Evolutionary conservation across 2,329 filamentous ascomycete genomes (phyloP).

Genomic region (Claviceps quebecensis): DNA sequence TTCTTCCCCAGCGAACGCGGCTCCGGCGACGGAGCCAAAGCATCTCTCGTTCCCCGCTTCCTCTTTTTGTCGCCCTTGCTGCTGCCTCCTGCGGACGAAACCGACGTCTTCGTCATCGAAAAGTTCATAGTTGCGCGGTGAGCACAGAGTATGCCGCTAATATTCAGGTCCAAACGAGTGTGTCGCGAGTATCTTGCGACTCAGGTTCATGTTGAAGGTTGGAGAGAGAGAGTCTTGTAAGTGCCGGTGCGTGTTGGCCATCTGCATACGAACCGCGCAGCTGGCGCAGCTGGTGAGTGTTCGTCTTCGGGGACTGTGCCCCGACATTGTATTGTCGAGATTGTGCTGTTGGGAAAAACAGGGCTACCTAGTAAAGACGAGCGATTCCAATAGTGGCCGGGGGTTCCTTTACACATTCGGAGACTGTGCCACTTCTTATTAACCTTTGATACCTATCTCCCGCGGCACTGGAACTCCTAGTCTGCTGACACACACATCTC

Average conservation of each 20-base stretch:
- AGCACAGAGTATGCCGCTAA: constrained; percentile 1
- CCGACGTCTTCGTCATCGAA: background rate
- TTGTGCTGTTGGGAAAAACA: too few relatives aligned
- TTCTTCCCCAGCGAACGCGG: background rate
- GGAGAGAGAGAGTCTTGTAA: constrained; percentile 5
- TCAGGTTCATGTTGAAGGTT: constrained; percentile 3
- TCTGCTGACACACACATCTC: too few relatives aligned
- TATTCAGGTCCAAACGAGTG: background rate
- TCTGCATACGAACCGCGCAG: constrained; percentile 10
- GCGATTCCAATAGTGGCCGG: too few relatives aligned
- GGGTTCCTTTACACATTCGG: too few relatives aligned
- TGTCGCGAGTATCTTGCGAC: constrained; percentile 4
- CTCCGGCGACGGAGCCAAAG: background rate
- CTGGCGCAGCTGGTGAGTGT: constrained; percentile 2
- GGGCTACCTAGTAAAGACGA: too few relatives aligned
- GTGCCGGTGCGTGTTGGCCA: constrained; percentile 7
- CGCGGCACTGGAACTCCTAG: too few relatives aligned
- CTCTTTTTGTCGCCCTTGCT: background rate
- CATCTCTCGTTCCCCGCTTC: background rate
- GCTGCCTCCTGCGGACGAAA: background rate
- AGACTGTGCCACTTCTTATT: too few relatives aligned
- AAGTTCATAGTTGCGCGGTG: background rate
- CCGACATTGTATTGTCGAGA: too few relatives aligned
- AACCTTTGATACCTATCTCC: too few relatives aligned
- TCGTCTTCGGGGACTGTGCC: too few relatives aligned